phyloP scores from a whole-genome alignment of 2,329 filamentous ascomycete genomes.

The Ophiostoma populinum region DNA sequence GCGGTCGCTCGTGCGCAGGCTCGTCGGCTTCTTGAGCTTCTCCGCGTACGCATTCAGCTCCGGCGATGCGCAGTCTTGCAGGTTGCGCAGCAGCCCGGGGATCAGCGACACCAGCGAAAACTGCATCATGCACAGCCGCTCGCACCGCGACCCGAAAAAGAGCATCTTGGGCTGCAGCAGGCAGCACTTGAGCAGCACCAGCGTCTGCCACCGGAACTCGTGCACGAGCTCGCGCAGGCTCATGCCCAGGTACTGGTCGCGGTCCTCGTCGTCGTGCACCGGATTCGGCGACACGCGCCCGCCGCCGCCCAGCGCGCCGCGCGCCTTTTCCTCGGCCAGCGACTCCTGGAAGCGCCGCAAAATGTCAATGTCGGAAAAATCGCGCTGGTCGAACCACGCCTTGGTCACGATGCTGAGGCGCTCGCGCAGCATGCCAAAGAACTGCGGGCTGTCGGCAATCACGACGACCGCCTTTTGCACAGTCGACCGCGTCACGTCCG shows the following conservation, averaged over 20 bases:
- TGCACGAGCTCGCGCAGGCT: slow-evolving; percentile 82
- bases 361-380: slow-evolving; percentile 86
- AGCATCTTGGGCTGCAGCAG: slow-evolving; percentile 97
- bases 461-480: slow-evolving; percentile 97
- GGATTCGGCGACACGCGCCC: not conserved
- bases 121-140: slow-evolving; percentile 93
- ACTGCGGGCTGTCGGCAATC: slow-evolving; percentile 77
- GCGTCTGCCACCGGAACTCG: slow-evolving; percentile 86
- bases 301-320: slow-evolving; percentile 24
- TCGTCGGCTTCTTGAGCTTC: slow-evolving; percentile 59
- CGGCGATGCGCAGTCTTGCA: slow-evolving; percentile 95
- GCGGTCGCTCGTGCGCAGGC: slow-evolving; percentile 79
- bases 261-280: slow-evolving; percentile 47
- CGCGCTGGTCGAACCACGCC: slow-evolving; percentile 89
- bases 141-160: slow-evolving; percentile 94
- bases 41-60: slow-evolving; percentile 71
- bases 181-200: slow-evolving; percentile 87
- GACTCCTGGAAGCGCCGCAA: slow-evolving; percentile 82
- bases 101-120: slow-evolving; percentile 93
- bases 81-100: slow-evolving; percentile 72
- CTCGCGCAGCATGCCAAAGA: slow-evolving; percentile 80
- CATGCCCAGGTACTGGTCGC: slow-evolving; percentile 75
- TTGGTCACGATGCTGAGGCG: slow-evolving; percentile 78
- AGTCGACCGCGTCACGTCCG: slow-evolving; percentile 89
- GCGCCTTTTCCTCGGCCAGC: slow-evolving; percentile 47